Conservation (phyloP, 2,329 filamentous ascomycete species). For the Arthrobotrys pseudoclavata region DNA sequence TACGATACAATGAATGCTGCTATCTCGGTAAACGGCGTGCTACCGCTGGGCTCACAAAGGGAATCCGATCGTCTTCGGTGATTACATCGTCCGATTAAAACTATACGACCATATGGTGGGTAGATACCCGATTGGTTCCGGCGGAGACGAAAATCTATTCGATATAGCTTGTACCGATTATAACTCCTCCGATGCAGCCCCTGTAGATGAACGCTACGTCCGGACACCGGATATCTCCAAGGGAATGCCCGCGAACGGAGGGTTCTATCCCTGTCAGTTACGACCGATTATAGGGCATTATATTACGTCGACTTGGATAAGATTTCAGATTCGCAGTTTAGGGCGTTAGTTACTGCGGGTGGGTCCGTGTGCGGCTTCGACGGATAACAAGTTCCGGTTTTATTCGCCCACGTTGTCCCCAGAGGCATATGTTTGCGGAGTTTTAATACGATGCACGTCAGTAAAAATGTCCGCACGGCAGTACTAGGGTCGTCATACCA, state of each 20-base stretch:
- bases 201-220: background rate
- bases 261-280: background rate
- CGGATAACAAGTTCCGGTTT: conserved; percentile 1
- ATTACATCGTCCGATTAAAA: background rate
- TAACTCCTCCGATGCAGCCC: background rate
- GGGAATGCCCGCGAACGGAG: background rate
- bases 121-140: background rate
- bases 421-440: background rate
- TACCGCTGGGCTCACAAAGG: background rate
- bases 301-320: background rate
- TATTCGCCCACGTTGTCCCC: background rate
- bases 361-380: background rate
- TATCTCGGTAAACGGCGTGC: background rate
- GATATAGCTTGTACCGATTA: background rate
- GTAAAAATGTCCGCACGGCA: too few relatives aligned
- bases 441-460: too few relatives aligned
- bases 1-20: conserved; percentile 1
- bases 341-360: background rate
- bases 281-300: background rate
- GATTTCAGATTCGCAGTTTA: conserved; percentile 1
- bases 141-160: background rate
- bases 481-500: too few relatives aligned
- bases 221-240: background rate
- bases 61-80: background rate
- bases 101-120: background rate